phyloP scores from a whole-genome alignment of 106 monocot species.

The Hemerocallis citrina region DNA sequence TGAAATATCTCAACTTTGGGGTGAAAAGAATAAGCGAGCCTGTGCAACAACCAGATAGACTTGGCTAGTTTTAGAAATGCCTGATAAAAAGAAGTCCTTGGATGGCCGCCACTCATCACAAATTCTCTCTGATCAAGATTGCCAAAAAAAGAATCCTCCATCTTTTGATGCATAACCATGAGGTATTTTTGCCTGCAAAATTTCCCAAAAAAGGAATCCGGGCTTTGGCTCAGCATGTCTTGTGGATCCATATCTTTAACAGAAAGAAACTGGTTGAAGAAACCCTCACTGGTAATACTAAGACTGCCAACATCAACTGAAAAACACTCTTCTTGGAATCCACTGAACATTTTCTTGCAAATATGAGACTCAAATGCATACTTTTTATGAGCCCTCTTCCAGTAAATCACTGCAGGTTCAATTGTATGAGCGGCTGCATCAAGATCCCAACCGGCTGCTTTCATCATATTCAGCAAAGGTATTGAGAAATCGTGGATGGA shows the following conservation, averaged over 20 bases:
- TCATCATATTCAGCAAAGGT: conserved; percentile 51
- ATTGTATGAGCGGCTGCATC: conserved; percentile 18
- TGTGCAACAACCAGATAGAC: conserved; percentile 49
- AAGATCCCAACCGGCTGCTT: conserved; percentile 66
- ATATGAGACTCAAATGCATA: conserved; percentile 62
- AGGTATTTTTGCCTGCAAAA: conserved; percentile 58
- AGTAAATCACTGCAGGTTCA: conserved; percentile 11
- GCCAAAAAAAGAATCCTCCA: conserved; percentile 64
- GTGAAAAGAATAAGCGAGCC: conserved; percentile 27
- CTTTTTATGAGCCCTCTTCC: conserved; percentile 62
- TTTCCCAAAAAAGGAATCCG: conserved; percentile 40
- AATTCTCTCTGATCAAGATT: conserved; percentile 58
- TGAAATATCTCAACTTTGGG: conserved; percentile 40
- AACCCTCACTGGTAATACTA: not conserved
- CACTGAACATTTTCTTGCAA: conserved; percentile 29
- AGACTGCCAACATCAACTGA: conserved; percentile 3
- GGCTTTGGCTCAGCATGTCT: conserved; percentile 37
- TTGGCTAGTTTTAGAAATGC: conserved; percentile 60
- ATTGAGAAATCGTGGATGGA: conserved; percentile 70
- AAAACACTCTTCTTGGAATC: conserved; percentile 11
- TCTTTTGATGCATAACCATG: conserved; percentile 28
- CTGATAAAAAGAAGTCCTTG: conserved; percentile 66
- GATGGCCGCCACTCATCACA: conserved; percentile 41
- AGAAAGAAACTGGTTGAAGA: conserved; percentile 22
- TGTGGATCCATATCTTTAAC: conserved; percentile 43